Percentiles rank a stretch among this genome's conserved stretches.
phyloP scores from a whole-genome alignment of 2,329 filamentous ascomycete genomes.

The Decorospora gaudefroyi region DNA sequence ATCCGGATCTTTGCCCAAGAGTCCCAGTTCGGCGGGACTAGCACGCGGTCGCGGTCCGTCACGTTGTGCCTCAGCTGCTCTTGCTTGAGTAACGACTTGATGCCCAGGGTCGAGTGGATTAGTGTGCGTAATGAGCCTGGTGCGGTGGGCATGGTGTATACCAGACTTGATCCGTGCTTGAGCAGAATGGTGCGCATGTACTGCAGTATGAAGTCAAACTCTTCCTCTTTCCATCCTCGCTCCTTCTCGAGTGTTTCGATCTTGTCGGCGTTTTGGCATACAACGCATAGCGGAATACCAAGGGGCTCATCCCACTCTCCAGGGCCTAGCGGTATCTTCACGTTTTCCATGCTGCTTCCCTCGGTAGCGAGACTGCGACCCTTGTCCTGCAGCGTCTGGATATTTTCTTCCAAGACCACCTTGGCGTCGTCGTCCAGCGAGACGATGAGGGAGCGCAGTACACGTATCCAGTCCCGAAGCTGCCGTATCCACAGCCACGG shows the following conservation, averaged over 20 bases:
- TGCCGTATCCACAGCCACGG: conserved; percentile 92
- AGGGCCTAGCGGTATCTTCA: conserved; percentile 74
- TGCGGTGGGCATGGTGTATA: conserved; percentile 56
- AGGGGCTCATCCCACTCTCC: conserved; percentile 93
- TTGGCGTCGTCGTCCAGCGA: conserved; percentile 77
- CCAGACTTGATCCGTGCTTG: conserved; percentile 67
- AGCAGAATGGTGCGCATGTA: conserved; percentile 87
- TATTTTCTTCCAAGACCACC: conserved; percentile 83
- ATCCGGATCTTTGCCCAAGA: conserved; percentile 97
- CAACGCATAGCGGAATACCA: conserved; percentile 84
- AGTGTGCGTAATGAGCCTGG: conserved; percentile 77
- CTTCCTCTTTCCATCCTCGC: conserved; percentile 90
- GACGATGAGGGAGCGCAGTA: conserved; percentile 76
- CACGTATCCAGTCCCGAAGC: conserved; percentile 83
- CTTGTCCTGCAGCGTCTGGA: conserved; percentile 74
- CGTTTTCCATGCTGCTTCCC: conserved; percentile 37
- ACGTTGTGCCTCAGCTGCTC: conserved; percentile 66
- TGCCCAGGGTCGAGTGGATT: conserved; percentile 82
- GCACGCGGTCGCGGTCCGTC: conserved; percentile 90
- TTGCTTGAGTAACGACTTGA: conserved; percentile 73
- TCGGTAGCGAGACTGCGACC: conserved; percentile 36
- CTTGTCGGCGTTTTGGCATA: conserved; percentile 94
- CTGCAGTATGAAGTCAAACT: conserved; percentile 94
- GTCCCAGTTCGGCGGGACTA: conserved; percentile 96
- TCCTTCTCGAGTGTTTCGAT: conserved; percentile 90